Conservation (phyloP, 495 filamentous ascomycete genomes). For the Pseudoneurospora amorphoporcata region DNA sequence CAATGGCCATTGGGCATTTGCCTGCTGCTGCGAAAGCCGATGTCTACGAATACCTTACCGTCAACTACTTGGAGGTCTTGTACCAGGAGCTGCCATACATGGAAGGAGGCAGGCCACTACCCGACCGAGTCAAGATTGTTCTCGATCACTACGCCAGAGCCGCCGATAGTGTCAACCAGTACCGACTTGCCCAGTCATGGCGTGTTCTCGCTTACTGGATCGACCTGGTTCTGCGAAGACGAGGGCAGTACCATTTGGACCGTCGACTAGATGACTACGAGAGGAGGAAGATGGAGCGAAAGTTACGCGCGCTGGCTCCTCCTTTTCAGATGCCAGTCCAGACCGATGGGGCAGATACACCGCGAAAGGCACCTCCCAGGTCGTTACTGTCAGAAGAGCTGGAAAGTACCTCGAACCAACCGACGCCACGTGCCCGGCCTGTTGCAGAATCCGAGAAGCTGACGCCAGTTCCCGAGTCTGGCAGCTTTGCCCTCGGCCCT, state of each 20-base stretch:
- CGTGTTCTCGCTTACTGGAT: constrained; percentile 55
- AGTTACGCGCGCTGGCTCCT: neutral
- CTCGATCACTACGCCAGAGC: constrained; percentile 53
- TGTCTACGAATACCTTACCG: constrained; percentile 49
- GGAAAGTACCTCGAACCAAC: constrained; percentile 66
- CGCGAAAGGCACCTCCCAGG: constrained; percentile 24
- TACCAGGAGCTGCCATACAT: constrained; percentile 27
- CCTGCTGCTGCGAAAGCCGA: constrained; percentile 42
- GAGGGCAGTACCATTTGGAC: constrained; percentile 46
- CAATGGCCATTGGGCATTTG: constrained; percentile 51
- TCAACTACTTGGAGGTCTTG: constrained; percentile 46
- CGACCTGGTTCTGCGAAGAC: constrained; percentile 46
- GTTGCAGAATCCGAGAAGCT: constrained; percentile 35
- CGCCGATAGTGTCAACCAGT: constrained; percentile 47
- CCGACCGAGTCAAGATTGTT: constrained; percentile 38
- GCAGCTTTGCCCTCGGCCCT: constrained; percentile 32
- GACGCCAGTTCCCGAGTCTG: constrained; percentile 31
- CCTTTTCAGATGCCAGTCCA: constrained; percentile 3
- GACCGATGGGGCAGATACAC: constrained; percentile 25
- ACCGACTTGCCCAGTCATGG: constrained; percentile 66
- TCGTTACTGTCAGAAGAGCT: constrained; percentile 41
- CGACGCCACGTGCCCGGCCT: constrained; percentile 67
- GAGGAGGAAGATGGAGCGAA: constrained; percentile 20
- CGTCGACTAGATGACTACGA: constrained; percentile 23
- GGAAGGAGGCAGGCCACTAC: constrained; percentile 17